Evolutionary conservation across 805 yeast species (phyloP).

Genomic region (Barnettozyma sucrosica): DNA sequence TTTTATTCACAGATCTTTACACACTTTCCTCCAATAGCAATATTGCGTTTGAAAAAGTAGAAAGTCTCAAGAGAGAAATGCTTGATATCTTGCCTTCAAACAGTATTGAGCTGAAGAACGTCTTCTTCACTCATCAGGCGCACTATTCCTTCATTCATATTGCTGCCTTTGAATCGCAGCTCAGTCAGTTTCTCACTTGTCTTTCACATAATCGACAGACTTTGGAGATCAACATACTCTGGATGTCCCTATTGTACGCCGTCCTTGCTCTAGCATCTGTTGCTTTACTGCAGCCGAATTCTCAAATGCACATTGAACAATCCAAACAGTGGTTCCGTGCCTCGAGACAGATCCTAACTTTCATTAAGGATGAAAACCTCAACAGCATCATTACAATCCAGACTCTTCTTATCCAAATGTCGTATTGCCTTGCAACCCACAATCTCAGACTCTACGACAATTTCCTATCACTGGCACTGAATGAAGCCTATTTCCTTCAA

Average conservation of each 20-base stretch:
- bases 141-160: constrained; percentile 5
- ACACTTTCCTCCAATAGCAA: constrained; percentile 3
- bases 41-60: constrained; percentile 3
- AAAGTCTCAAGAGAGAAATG: constrained; percentile 8
- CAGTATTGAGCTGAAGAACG: constrained; percentile 12
- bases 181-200: not conserved
- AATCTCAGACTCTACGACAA: constrained; percentile 1
- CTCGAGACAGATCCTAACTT: constrained; percentile 15
- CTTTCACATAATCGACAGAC: not conserved
- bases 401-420: not conserved
- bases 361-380: constrained; percentile 5
- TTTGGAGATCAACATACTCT: not conserved
- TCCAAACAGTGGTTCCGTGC: constrained; percentile 15
- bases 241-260: not conserved
- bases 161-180: not conserved
- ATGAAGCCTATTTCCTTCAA: not conserved
- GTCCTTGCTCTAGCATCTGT: not conserved
- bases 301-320: not conserved
- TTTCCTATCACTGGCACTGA: constrained; percentile 1
- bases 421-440: not conserved
- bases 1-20: not conserved
- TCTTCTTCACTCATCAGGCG: constrained; percentile 12
- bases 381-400: not conserved
- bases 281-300: not conserved
- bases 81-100: constrained; percentile 12